phyloP scores from a whole-genome alignment of 192 early-diverging fungal genomes.

The Geranomyces variabilis region DNA sequence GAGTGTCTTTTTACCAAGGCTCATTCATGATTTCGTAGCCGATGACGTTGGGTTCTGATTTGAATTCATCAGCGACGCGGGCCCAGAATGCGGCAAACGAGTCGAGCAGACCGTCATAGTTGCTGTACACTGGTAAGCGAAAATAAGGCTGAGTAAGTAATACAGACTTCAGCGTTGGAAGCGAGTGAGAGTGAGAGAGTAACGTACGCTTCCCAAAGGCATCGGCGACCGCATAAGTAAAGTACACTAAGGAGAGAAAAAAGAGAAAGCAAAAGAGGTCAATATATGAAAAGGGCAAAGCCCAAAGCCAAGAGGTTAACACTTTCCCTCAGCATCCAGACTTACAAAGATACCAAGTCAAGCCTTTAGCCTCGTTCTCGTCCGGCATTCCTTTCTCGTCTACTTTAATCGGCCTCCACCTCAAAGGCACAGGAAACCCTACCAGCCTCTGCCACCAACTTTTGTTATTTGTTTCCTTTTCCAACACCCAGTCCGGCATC shows the following conservation, averaged over 20 bases:
- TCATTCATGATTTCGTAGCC: conserved; percentile 72
- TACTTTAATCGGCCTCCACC: conserved; percentile 22
- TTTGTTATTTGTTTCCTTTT: conserved; percentile 23
- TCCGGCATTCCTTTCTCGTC: conserved; percentile 36
- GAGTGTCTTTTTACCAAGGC: conserved; percentile 59
- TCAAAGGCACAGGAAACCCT: conserved; percentile 35
- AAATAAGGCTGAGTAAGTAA: not conserved
- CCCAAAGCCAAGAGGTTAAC: no score
- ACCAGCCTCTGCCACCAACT: conserved; percentile 33
- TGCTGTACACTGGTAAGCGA: conserved; percentile 49
- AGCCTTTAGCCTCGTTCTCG: not conserved
- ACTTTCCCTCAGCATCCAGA: no score
- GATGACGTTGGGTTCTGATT: conserved; percentile 51
- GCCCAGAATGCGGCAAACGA: conserved; percentile 63
- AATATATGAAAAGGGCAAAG: no score
- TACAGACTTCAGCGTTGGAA: not conserved
- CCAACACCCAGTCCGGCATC: conserved; percentile 44
- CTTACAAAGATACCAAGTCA: conserved; percentile 10
- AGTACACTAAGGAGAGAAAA: no score
- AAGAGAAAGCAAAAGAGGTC: no score
- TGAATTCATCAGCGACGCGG: conserved; percentile 53
- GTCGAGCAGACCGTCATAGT: conserved; percentile 58
- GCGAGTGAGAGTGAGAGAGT: not conserved
- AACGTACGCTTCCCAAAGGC: not conserved
- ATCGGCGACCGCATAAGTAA: conserved; percentile 17